phyloP scores from a whole-genome alignment of 306 rosid species.

The Mimosa pudica region DNA sequence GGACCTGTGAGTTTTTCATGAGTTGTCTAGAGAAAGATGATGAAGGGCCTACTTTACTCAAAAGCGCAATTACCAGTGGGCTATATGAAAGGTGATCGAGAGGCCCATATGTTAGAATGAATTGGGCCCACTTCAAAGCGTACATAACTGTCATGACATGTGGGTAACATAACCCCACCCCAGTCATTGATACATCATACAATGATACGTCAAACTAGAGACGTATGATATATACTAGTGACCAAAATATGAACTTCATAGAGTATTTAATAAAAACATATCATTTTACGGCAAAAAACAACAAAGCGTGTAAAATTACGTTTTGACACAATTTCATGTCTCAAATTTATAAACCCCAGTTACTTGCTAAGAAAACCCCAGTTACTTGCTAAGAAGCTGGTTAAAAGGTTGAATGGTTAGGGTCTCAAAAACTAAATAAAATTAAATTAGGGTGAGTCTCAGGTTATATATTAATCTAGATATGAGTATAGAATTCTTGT shows the following conservation, averaged over 20 bases:
- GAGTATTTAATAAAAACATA: no score
- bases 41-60: background rate
- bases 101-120: background rate
- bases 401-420: no score
- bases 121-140: conserved; percentile 23
- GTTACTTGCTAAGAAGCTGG: background rate
- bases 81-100: background rate
- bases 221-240: background rate
- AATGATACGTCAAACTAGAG: background rate
- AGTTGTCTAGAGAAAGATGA: background rate
- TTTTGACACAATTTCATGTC: background rate
- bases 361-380: background rate
- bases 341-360: background rate
- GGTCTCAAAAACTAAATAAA: no score
- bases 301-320: background rate
- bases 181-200: no score
- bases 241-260: background rate
- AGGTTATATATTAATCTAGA: no score
- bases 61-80: background rate
- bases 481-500: no score
- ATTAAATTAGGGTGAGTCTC: no score
- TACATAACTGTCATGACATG: background rate
- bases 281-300: no score
- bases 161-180: background rate
- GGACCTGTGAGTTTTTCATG: background rate